phyloP scores from a whole-genome alignment of 306 rosid species.

The Elaeagnus macrophylla region DNA sequence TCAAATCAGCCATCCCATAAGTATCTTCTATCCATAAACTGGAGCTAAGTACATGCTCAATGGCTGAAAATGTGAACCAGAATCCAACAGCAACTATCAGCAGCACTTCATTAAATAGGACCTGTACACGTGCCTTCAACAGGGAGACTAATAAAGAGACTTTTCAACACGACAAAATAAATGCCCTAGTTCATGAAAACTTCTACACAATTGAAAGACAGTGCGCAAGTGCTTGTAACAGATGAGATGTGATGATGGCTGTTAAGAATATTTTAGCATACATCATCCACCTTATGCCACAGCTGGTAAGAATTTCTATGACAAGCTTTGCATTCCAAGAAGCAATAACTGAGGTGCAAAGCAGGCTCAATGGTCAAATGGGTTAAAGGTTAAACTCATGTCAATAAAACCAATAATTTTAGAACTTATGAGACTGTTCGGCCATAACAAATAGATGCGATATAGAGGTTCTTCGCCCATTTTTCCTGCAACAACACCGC shows the following conservation, averaged over 20 bases:
- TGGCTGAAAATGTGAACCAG: slow-evolving; percentile 28
- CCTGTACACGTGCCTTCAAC: slow-evolving; percentile 57
- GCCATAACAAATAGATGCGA: slow-evolving; percentile 84
- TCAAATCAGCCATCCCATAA: slow-evolving; percentile 28
- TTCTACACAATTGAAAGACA: slow-evolving; percentile 41
- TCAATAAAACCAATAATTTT: slow-evolving; percentile 21
- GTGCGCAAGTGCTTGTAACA: slow-evolving; percentile 53
- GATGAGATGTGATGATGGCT: slow-evolving; percentile 41
- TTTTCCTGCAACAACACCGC: slow-evolving; percentile 60
- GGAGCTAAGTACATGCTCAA: slow-evolving; percentile 38
- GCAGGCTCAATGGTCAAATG: slow-evolving; percentile 13
- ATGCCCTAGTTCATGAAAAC: slow-evolving; percentile 26
- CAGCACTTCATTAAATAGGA: slow-evolving; percentile 26
- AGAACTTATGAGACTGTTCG: slow-evolving; percentile 73
- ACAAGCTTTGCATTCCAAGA: slow-evolving; percentile 23
- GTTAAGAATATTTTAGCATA: slow-evolving; percentile 50
- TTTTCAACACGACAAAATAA: too few relatives aligned
- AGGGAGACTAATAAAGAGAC: slow-evolving; percentile 33
- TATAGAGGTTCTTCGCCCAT: slow-evolving; percentile 84
- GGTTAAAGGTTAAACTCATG: slow-evolving; percentile 22
- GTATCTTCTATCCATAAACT: slow-evolving; percentile 25
- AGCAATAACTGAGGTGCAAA: slow-evolving; percentile 16
- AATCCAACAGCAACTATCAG: slow-evolving; percentile 28
- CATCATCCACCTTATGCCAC: slow-evolving; percentile 41
- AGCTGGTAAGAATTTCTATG: slow-evolving; percentile 22